These are phyloP conservation scores for Paramecium bursaria DNA, from an alignment of 73 alveolate species.

Conservation along the genomic window DNA sequence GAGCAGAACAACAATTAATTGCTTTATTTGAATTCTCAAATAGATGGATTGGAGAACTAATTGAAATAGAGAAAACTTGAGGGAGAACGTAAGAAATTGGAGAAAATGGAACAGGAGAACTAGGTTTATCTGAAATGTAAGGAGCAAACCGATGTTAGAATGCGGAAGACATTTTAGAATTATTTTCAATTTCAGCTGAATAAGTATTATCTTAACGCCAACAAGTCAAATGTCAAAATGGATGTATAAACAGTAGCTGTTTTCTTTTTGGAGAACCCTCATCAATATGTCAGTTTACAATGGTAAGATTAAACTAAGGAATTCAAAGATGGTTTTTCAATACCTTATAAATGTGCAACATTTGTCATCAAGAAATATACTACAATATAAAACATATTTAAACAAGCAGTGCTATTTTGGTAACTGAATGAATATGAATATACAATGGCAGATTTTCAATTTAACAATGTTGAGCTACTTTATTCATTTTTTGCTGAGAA, in stretches of 20 bases:
- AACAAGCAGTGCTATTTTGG: conserved; percentile 28
- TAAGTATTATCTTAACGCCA: not conserved
- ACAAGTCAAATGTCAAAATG: conserved; percentile 30
- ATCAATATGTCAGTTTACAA: not conserved
- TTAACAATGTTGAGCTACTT: conserved; percentile 25
- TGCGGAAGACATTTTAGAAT: not conserved
- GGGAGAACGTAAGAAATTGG: conserved; percentile 2
- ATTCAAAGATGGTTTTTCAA: conserved; percentile 23
- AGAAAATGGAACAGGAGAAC: conserved; percentile 4
- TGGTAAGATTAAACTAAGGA: conserved; percentile 37
- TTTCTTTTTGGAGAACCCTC: conserved; percentile 2
- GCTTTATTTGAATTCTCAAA: conserved; percentile 24
- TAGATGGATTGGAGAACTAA: not conserved
- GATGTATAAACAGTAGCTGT: conserved; percentile 21
- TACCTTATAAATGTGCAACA: conserved; percentile 37
- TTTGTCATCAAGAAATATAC: conserved; percentile 25
- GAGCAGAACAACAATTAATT: too few species aligned
- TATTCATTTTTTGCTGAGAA: conserved; percentile 2
- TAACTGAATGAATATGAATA: not conserved
- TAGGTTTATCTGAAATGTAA: conserved; percentile 1
- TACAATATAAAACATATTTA: conserved; percentile 13
- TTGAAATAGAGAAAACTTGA: not conserved
- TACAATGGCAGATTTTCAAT: conserved; percentile 27
- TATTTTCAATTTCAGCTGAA: not conserved
- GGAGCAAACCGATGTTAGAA: conserved; percentile 10